Evolutionary conservation across 176 grass and related monocot species (phyloP), one percentile per base, ranked within the genome.

Genomic region (Carex myosuroides): DNA sequence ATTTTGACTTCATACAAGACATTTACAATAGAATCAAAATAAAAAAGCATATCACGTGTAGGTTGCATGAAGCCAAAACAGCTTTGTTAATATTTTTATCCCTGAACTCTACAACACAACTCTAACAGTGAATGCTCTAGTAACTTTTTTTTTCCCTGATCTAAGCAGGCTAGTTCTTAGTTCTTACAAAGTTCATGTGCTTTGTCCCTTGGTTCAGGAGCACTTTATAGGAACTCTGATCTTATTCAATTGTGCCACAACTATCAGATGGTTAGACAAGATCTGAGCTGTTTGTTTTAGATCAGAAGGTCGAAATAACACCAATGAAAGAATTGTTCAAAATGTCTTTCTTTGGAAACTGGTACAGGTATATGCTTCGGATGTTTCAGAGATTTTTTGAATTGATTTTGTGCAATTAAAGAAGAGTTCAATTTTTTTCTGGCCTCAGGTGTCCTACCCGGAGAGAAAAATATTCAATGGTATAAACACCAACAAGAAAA

Each of bases 181-280:
- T 74, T 22, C 70, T 74, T 74, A 74, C 70, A 74, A 13, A 74
- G 3, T 74, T 50, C 44, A 74, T 72, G 41, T 72, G 41, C 10
- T 48, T 48, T 72, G 41, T 50, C 18, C 39, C 3, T 12, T 48
- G 16, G 3, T 48, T 22, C 41, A 0, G 41, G 41, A 72, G 16
- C 33, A 70, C 35, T 42, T 70, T 32, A n/a, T 3, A 9, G 14
- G 64, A 1, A 20, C 13, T 67, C 4, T 9, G 1, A 52, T 52
- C 42, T 48, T 52, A 74, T 74, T 52, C 42, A 50, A 67, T 10
- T 50, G 70, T 11, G 8, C n/a, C 70, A 13, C 24, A 24, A 74
- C 9, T 8, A 48, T 22, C 18, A 11, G 9, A 73, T n/a, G 1
- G 10, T 10, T 73, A 46, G 41, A 73, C 4, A 9, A 24, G 2